phyloP scores from a whole-genome alignment of 2,329 filamentous ascomycete species.

The Fusarium mundagurra region DNA sequence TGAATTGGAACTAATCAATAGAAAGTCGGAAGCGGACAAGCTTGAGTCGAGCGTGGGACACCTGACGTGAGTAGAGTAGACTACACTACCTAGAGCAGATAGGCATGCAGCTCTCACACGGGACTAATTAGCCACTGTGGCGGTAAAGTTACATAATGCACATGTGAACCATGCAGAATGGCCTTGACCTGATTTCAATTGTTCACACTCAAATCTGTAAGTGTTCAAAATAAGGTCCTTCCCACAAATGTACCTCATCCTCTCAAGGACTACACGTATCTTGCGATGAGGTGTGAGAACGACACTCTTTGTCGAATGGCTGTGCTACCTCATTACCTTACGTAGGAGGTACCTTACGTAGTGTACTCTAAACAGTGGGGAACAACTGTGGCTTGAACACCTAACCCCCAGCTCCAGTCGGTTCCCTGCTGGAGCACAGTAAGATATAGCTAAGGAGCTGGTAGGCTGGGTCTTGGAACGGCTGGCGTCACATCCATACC shows the following conservation, averaged over 20 bases:
- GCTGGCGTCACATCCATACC: conserved; percentile 39
- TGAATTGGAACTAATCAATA: conserved; percentile 30
- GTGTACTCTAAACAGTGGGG: conserved; percentile 12
- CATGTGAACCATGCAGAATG: conserved; percentile 1
- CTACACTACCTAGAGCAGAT: neutral
- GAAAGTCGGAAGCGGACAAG: conserved; percentile 32
- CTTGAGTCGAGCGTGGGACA: conserved; percentile 34
- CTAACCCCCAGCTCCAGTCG: conserved; percentile 15
- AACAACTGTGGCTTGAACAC: conserved; percentile 32
- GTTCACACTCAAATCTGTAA: neutral
- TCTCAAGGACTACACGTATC: neutral
- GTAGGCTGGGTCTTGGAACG: conserved; percentile 14
- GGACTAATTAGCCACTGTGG: conserved; percentile 40
- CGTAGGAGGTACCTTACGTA: neutral
- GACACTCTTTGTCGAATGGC: conserved; percentile 23
- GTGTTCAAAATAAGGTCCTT: neutral
- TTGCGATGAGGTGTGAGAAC: neutral
- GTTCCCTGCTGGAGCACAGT: conserved; percentile 27
- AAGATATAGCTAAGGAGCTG: conserved; percentile 22
- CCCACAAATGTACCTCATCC: neutral
- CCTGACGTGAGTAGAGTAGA: conserved; percentile 37
- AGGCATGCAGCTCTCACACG: conserved; percentile 37
- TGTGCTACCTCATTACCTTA: neutral
- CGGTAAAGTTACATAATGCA: conserved; percentile 47
- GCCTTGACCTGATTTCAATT: neutral